Conservation (phyloP, 1,284 basidiomycete genomes). For the Anthracocystis setariae region DNA sequence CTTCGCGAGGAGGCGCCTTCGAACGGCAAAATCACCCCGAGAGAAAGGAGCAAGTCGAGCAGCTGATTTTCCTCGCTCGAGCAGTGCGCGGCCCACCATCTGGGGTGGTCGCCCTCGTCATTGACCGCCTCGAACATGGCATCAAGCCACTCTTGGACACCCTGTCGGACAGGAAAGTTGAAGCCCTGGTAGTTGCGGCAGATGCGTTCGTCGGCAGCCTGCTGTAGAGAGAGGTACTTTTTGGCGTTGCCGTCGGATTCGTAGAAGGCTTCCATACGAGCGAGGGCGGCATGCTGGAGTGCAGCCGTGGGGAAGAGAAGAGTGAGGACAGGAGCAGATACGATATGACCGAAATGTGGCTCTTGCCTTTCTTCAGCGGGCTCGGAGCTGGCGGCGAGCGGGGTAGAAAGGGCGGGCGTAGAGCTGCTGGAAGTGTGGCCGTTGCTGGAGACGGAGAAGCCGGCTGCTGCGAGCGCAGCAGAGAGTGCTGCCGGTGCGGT, state of each 20-base stretch:
- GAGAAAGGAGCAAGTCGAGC: slow-evolving; percentile 38
- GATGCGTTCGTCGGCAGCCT: slow-evolving; percentile 45
- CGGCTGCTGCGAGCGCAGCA: slow-evolving; percentile 18
- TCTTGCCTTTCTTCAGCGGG: slow-evolving; percentile 14
- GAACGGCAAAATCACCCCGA: slow-evolving; percentile 16
- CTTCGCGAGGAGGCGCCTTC: slow-evolving; percentile 28
- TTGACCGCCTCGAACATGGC: slow-evolving; percentile 43
- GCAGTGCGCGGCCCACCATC: slow-evolving; percentile 52
- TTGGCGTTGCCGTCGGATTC: slow-evolving; percentile 45
- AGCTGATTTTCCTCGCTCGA: slow-evolving; percentile 51
- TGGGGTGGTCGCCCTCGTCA: slow-evolving; percentile 5
- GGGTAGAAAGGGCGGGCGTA: slow-evolving; percentile 10
- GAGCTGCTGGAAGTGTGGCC: slow-evolving; percentile 6
- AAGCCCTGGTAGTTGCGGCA: slow-evolving; percentile 64
- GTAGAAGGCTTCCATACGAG: slow-evolving; percentile 63
- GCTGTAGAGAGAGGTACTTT: slow-evolving; percentile 44
- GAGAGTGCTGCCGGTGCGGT: slow-evolving; percentile 17
- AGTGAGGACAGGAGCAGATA: slow-evolving; percentile 51
- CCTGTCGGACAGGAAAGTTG: slow-evolving; percentile 54
- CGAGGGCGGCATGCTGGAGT: slow-evolving; percentile 56
- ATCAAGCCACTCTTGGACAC: slow-evolving; percentile 54
- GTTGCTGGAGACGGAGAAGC: slow-evolving; percentile 15
- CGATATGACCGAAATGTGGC: slow-evolving; percentile 39
- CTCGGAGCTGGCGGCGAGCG: slow-evolving; percentile 2
- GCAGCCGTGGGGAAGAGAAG: slow-evolving; percentile 53